Percentiles rank a stretch among this genome's conserved stretches.
These are phyloP conservation scores for Xylaria cubensis DNA, from an alignment of 495 filamentous ascomycete species.

Conservation along the genomic window DNA sequence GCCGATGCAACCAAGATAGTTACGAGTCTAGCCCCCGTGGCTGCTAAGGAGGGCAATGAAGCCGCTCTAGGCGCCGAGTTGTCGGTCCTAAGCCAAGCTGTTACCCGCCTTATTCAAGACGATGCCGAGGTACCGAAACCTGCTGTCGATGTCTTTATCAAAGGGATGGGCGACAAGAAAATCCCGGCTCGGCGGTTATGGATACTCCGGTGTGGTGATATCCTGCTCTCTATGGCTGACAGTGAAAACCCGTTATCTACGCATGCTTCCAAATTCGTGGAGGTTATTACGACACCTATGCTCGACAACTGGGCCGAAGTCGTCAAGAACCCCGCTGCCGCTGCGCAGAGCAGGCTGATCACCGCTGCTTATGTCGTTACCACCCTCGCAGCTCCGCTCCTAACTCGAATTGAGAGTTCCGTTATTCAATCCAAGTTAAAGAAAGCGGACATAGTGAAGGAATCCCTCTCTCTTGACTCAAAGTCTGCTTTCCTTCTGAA, in stretches of 20 bases:
- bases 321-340: slow-evolving; percentile 72
- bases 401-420: slow-evolving; percentile 49
- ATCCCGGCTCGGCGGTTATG: slow-evolving; percentile 78
- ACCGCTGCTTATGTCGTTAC: slow-evolving; percentile 74
- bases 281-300: slow-evolving; percentile 68
- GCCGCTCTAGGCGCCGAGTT: slow-evolving; percentile 76
- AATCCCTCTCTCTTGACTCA: slow-evolving; percentile 67
- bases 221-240: slow-evolving; percentile 65
- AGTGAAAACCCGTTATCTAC: slow-evolving; percentile 51
- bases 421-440: slow-evolving; percentile 55
- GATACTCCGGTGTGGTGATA: slow-evolving; percentile 74
- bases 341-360: slow-evolving; percentile 78
- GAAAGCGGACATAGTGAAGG: slow-evolving; percentile 65
- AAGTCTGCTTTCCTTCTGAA: slow-evolving; percentile 89
- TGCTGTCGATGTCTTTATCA: slow-evolving; percentile 72
- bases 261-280: slow-evolving; percentile 61
- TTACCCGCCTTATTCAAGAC: slow-evolving; percentile 63
- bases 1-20: slow-evolving; percentile 70
- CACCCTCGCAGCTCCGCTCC: slow-evolving; percentile 61
- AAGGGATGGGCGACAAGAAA: slow-evolving; percentile 86
- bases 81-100: slow-evolving; percentile 67
- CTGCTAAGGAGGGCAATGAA: slow-evolving; percentile 87
- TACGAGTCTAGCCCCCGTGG: slow-evolving; percentile 65
- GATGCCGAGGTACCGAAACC: slow-evolving; percentile 65
- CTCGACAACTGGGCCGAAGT: slow-evolving; percentile 80